Evolutionary conservation across 2,329 filamentous ascomycete genomes (phyloP).

Genomic region (Ophiostoma tasmaniense): DNA sequence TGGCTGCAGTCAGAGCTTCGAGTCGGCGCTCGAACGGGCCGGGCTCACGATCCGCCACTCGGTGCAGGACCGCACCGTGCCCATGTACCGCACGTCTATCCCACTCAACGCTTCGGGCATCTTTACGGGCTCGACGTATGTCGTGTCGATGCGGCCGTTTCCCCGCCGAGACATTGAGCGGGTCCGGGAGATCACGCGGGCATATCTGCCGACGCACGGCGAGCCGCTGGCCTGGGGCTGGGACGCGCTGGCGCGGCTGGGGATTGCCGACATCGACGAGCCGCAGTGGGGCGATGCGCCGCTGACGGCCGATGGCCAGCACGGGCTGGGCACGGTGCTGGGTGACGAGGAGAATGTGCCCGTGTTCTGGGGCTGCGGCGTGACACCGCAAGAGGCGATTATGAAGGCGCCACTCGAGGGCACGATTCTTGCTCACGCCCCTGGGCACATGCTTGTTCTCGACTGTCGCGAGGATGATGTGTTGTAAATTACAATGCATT

Average conservation of each 20-base stretch:
- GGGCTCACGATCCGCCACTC: conserved; percentile 46
- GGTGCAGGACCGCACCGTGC: conserved; percentile 40
- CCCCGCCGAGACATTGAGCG: conserved; percentile 37
- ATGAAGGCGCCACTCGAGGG: conserved; percentile 47
- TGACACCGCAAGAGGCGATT: conserved; percentile 58
- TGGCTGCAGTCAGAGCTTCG: conserved; percentile 57
- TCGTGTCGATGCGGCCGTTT: conserved; percentile 59
- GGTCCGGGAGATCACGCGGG: conserved; percentile 47
- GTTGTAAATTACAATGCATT: neutral
- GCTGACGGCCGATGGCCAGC: conserved; percentile 20
- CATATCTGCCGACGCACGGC: conserved; percentile 50
- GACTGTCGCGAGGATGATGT: conserved; percentile 28
- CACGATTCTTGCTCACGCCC: conserved; percentile 51
- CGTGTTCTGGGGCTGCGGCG: conserved; percentile 57
- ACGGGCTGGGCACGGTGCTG: conserved; percentile 25
- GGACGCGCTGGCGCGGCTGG: conserved; percentile 30
- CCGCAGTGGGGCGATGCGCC: conserved; percentile 51
- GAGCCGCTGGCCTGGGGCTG: conserved; percentile 38
- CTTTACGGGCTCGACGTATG: conserved; percentile 39
- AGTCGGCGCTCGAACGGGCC: conserved; percentile 43
- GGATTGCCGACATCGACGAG: conserved; percentile 43
- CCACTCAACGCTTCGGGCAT: conserved; percentile 53
- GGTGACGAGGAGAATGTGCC: conserved; percentile 41
- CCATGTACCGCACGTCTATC: conserved; percentile 49
- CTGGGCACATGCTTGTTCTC: conserved; percentile 54